Percentiles rank a stretch among this genome's conserved stretches.
These are phyloP conservation scores for Scheffersomyces titani DNA, from an alignment of 1,139 yeast genomes.

Conservation along the genomic window DNA sequence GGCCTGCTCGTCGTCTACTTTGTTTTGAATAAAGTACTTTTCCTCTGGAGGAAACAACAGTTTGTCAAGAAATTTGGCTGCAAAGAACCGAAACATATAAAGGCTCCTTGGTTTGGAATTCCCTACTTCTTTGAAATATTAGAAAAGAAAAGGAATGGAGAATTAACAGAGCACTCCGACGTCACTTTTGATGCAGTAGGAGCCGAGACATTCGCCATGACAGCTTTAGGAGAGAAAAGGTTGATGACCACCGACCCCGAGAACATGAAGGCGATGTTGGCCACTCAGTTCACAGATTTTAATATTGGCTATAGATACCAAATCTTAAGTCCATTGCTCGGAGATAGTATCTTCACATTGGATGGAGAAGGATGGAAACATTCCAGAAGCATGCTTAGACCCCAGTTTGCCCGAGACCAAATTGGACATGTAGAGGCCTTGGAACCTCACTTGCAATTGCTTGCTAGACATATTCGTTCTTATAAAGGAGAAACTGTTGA, in stretches of 20 bases:
- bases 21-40: neutral
- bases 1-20: neutral
- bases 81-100: conserved; percentile 6
- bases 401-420: conserved; percentile 14
- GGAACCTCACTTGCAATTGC: conserved; percentile 9
- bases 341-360: conserved; percentile 14
- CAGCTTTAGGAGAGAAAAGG: neutral
- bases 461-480: conserved; percentile 3
- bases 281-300: conserved; percentile 15
- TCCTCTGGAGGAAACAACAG: neutral
- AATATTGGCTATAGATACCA: conserved; percentile 11
- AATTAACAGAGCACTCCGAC: neutral
- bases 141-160: neutral
- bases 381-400: conserved; percentile 14
- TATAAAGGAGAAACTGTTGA: conserved; percentile 27
- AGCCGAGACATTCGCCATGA: neutral
- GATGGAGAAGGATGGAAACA: conserved; percentile 15
- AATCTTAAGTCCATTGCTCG: conserved; percentile 10
- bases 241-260: conserved; percentile 13
- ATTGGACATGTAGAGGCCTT: conserved; percentile 11
- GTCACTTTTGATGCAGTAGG: neutral
- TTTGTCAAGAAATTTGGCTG: conserved; percentile 11
- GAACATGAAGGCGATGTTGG: conserved; percentile 6
- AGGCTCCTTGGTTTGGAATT: conserved; percentile 2
- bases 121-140: neutral